Evolutionary conservation across 2,329 filamentous ascomycete species (phyloP).

Genomic region (Cladosporium sp.): DNA sequence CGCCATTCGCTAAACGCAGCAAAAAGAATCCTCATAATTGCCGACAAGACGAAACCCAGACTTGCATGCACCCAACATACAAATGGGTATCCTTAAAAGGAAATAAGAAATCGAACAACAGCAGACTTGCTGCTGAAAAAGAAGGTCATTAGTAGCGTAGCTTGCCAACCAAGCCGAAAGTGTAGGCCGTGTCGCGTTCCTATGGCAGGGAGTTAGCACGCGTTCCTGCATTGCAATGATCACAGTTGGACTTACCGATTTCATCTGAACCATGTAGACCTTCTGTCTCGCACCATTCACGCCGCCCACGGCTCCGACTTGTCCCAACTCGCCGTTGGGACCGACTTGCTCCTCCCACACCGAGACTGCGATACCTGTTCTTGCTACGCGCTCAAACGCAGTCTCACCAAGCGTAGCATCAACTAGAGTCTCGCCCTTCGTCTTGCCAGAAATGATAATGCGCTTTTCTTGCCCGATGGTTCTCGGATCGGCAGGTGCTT

Average conservation of each 20-base stretch:
- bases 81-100: not conserved
- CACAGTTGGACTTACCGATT: slow-evolving; percentile 28
- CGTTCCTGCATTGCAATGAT: not conserved
- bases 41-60: not conserved
- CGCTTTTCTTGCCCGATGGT: slow-evolving; percentile 69
- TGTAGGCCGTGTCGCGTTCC: slow-evolving; percentile 48
- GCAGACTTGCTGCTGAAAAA: too few species aligned
- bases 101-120: not conserved
- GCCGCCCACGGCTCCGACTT: slow-evolving; percentile 56
- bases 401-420: slow-evolving; percentile 82
- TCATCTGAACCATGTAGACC: slow-evolving; percentile 59
- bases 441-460: slow-evolving; percentile 71
- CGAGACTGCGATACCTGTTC: slow-evolving; percentile 81
- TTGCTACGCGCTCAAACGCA: slow-evolving; percentile 78
- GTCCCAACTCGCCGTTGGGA: slow-evolving; percentile 54
- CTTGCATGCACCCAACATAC: not conserved
- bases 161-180: slow-evolving; percentile 48
- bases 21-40: not conserved
- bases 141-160: slow-evolving; percentile 38
- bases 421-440: slow-evolving; percentile 63
- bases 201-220: slow-evolving; percentile 14
- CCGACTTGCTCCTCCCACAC: slow-evolving; percentile 66
- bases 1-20: not conserved
- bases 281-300: slow-evolving; percentile 51
- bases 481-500: slow-evolving; percentile 33